phyloP scores from a whole-genome alignment of 768 basidiomycete genomes.

The Dictyophora rubrovolvata region DNA sequence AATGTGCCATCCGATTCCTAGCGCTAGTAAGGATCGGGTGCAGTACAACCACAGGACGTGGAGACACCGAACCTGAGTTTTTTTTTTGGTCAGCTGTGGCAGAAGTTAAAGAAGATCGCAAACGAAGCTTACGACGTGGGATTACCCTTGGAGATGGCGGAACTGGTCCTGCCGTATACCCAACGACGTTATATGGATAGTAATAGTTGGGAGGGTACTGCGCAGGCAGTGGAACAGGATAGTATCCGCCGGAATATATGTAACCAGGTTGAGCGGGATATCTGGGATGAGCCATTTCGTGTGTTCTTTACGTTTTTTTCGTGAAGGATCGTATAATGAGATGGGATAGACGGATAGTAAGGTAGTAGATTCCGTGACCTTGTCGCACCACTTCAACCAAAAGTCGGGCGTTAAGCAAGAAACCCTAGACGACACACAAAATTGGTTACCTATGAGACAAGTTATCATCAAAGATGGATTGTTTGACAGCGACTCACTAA shows the following conservation, averaged over 20 bases:
- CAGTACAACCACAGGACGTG: not conserved
- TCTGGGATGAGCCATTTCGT: not conserved
- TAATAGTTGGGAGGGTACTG: not conserved
- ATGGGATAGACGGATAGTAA: too few relatives aligned
- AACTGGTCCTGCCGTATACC: not conserved
- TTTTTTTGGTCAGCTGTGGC: not conserved
- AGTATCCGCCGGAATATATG: not conserved
- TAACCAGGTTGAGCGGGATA: not conserved
- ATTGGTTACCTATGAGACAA: too few relatives aligned
- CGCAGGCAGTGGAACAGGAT: not conserved
- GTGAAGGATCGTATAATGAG: not conserved
- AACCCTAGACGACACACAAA: too few relatives aligned
- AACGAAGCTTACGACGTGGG: not conserved
- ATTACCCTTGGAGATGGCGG: not conserved
- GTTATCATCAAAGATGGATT: too few relatives aligned
- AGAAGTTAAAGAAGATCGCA: not conserved
- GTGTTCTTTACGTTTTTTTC: not conserved
- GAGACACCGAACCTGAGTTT: not conserved
- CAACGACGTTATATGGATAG: not conserved
- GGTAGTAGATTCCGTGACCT: too few relatives aligned
- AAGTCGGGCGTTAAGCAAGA: too few relatives aligned
- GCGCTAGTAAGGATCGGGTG: not conserved
- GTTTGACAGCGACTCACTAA: too few relatives aligned
- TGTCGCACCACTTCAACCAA: too few relatives aligned
- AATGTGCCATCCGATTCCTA: not conserved